Base-by-base conservation (phyloP, 2,329 filamentous ascomycete genomes). In the Chrysoporthe puriensis region DNA sequence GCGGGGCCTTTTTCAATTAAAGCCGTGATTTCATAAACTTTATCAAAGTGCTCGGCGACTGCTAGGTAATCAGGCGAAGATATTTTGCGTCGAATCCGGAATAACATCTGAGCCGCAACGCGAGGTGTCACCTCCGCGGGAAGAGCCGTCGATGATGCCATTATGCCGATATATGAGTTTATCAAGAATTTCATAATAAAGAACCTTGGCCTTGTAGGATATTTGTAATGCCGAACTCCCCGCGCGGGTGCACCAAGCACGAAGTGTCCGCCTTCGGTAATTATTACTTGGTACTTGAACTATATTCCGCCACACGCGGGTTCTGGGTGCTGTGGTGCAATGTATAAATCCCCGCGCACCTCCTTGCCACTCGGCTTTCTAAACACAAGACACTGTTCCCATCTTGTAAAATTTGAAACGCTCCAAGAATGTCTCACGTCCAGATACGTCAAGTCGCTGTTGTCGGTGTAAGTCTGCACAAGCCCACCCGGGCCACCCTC, bases 391-490 rank as follows among this genome's bases (percentile, higher is more conserved):
- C 9, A 9, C 36, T 40, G 9, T 40, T 40, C 36, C 36, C 36
- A 9, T 40, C 36, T 40, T 4, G 14, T 46, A 14, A 54, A 9
- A 36, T 14, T 34, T 8, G 8, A 36, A 32, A 56, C 6, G 16
- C 18, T 43, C 21, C 14, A 32, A 54, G 43, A 8, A 70, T 70
- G 68, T 70, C 68, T 50, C 54, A 62, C 32, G 7, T 18, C 36
- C 26, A 59, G 3, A 76, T 79, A 66, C 75, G 76, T 66, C 77
- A 75, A 48, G 77, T 79, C 13, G 74, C 74, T 6, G 73, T 79
- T 50, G 73, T 78, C 34, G 78, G 78, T n/a, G 78, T 79, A 74
- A 66, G 77, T 72, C 26, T 26, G 26, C 26, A 26, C 26, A 16
- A n/a, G 5, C 36, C 5, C 36, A 9, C 36, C 5, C 36, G 9